Evolutionary conservation across 2,329 filamentous ascomycete genomes (phyloP), one percentile per base, ranked within the genome.

Genomic region (Penicillium sclerotiorum): DNA sequence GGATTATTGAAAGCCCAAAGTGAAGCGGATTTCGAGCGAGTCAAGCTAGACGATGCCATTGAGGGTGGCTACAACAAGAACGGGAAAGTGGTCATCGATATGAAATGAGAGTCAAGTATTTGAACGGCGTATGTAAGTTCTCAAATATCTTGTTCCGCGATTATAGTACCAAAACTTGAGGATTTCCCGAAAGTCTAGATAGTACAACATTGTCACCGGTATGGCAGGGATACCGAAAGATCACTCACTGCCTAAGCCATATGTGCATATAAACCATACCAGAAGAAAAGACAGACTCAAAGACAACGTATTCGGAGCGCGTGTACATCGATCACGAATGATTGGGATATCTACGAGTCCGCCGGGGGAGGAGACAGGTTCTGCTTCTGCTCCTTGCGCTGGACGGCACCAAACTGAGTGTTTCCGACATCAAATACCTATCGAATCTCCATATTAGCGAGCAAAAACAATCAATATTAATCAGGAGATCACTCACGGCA

Each of bases 401-500:
- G 81, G 38, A 86, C 80, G 33, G 75, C 75, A 23, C 84, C 84
- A 52, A 87, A 83, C 23, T 78, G 80, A 60, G 69, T 75, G 55
- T 82, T 80, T 44, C 83, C 82, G 48, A 81, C 78, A 61, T 87
- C 84, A 65, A 86, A 87, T 50, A 87, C 77, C 79, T 81, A 50
- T 33, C 17, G 13, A 9, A 21, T 35, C 22, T 55, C 22, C 52
- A 22, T 46, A 25, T 18, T 22, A 21, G 17, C 11, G 15, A n/a
- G n/a, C 20, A 23, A 11, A 17, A 8, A 28, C 22, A 2, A 27
- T 36, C 36, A 18, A 13, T 20, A 8, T 23, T 35, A 13, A 11
- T 1, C 33, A 4, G 32, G 22, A 11, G 4, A 23, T 7, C 1
- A 73, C 79, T 72, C 65, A 83, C 79, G 47, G 81, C 83, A 62